Evolutionary conservation across 768 basidiomycete species (phyloP).

Genomic region (Lentinula lateritia): DNA sequence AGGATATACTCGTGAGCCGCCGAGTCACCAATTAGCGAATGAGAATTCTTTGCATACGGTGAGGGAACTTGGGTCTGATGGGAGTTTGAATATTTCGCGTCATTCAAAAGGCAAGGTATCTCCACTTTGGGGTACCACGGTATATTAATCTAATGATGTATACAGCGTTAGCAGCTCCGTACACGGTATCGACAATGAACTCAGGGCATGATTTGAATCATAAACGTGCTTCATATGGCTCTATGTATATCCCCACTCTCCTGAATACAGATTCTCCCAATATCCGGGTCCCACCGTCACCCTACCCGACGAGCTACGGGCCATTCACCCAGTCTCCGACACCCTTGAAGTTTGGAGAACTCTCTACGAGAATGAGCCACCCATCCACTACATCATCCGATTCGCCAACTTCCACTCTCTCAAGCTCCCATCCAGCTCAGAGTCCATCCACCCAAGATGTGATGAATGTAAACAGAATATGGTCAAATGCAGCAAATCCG

Average conservation of each 20-base stretch:
- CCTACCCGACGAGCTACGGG: not conserved
- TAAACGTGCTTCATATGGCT: not conserved
- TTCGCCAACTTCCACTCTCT: not conserved
- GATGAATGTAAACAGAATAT: not conserved
- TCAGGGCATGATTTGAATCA: no score
- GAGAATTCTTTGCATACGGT: not conserved
- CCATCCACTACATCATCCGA: no score
- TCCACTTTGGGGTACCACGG: not conserved
- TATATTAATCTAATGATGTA: not conserved
- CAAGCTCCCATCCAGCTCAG: not conserved
- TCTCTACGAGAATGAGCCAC: not conserved
- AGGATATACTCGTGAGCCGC: not conserved
- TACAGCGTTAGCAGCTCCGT: not conserved
- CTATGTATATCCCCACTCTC: not conserved
- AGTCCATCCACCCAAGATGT: not conserved
- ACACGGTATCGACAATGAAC: not conserved
- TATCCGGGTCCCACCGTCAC: not conserved
- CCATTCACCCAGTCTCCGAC: not conserved
- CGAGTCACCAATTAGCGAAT: not conserved
- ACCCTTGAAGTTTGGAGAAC: not conserved
- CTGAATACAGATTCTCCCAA: not conserved
- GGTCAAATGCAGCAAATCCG: not conserved
- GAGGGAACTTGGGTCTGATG: not conserved
- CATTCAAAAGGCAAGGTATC: not conserved
- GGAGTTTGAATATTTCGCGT: not conserved